Evolutionary conservation across 768 basidiomycete species (phyloP).

Genomic region (Leccinum uliginosum): DNA sequence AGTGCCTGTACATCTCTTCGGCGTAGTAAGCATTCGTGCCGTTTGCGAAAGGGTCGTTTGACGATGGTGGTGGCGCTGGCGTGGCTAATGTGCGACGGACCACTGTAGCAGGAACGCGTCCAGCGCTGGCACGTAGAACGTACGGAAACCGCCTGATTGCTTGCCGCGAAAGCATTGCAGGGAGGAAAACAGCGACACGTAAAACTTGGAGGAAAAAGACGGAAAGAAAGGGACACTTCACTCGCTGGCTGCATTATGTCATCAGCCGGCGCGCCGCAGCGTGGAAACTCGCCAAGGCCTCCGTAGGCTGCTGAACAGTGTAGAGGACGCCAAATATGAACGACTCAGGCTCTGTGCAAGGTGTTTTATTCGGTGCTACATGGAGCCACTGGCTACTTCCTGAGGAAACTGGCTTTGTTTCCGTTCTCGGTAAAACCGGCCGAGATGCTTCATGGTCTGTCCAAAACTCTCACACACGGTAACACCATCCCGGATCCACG

Average conservation of each 20-base stretch:
- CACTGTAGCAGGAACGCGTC: conserved; percentile 14
- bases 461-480: conserved; percentile 63
- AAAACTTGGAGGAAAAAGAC: neutral
- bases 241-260: neutral
- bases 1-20: conserved; percentile 93
- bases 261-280: neutral
- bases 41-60: conserved; percentile 86
- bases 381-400: neutral
- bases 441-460: conserved; percentile 63
- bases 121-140: conserved; percentile 20
- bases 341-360: conserved; percentile 1
- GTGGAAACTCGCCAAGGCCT: neutral
- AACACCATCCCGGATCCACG: conserved; percentile 76
- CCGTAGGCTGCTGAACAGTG: neutral
- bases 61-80: conserved; percentile 52
- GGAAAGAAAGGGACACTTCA: neutral
- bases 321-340: conserved; percentile 1
- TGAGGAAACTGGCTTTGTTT: conserved; percentile 17
- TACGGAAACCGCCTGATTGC: conserved; percentile 33
- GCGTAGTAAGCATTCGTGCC: conserved; percentile 95
- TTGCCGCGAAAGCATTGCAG: conserved; percentile 36
- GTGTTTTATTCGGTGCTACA: conserved; percentile 4
- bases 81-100: conserved; percentile 42
- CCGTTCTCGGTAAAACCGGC: conserved; percentile 64
- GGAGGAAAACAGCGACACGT: neutral